Base-by-base conservation (phyloP, 352 stramenopile genomes). In the Phytophthora podocarpi region DNA sequence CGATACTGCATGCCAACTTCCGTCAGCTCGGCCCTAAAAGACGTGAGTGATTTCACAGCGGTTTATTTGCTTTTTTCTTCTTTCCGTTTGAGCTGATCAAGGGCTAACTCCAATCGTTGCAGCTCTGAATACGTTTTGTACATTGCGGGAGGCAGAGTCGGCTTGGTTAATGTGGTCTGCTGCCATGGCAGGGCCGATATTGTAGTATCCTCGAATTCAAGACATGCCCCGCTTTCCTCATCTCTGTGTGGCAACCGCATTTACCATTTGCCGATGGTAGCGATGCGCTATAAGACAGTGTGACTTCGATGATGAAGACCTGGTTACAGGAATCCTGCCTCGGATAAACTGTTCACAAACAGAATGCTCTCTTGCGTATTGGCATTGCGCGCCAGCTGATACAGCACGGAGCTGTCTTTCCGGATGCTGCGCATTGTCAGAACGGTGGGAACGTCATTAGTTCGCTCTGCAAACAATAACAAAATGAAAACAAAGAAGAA, bases 351-450 rank as follows among this genome's bases (percentile, higher is more conserved):
- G 57, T 96, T 96, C 36, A 96, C 87, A 67, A 95, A 95, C 69
- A 93, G 62, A 64, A 94, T 91, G 41, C 85, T 93, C 63, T 96
- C 87, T 55, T 96, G 84, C 18, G 82, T 93, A 57, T 96, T 96
- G 43, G 87, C 87, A 31, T 95, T 92, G 39, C 85, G 87, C 18
- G 87, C 85, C 21, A 93, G 63, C 52, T 91, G 86, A 69, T 93
- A 93, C 26, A 96, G 54, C 64, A 95, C 87, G 3, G 80, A 80
- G 62, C 80, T 91, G 50, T 93, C 78, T 70, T 96, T 95, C 23
- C 85, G 80, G 36, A 96, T 88, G 20, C 87, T 95, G 60, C 21
- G 23, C 26, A 61, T 41, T n/a, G 36, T 49, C 34, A 52, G 71
- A 45, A 26, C 26, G 35, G n/a, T 54, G 36, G 32, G 10, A 24